Conservation (phyloP, 73 alveolate species). For the Urostyla sp. region DNA sequence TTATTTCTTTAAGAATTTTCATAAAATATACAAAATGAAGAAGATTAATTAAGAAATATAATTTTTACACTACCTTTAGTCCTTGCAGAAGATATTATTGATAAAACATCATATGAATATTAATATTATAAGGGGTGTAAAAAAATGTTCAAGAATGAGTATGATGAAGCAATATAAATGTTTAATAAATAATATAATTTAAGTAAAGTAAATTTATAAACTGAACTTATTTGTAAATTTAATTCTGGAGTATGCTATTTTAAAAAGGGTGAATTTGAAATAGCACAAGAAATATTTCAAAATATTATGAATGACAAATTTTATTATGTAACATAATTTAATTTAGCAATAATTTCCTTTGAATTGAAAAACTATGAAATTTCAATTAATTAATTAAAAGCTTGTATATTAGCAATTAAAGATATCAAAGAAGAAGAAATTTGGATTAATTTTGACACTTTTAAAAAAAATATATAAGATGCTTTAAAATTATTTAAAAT, state of each 20-base stretch:
- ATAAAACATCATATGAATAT: conserved; percentile 14
- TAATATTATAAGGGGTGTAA: background rate
- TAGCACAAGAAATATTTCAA: background rate
- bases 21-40: too few relatives aligned
- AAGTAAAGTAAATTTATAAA: background rate
- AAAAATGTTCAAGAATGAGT: background rate
- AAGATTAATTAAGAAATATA: conserved; percentile 1
- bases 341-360: background rate
- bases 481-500: too few relatives aligned
- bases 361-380: background rate
- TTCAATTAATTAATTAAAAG: background rate
- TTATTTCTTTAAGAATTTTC: too few relatives aligned
- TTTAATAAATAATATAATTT: conserved; percentile 10
- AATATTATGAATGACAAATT: background rate
- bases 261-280: background rate
- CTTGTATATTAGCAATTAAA: background rate
- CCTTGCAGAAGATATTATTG: conserved; percentile 14
- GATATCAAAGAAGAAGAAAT: background rate
- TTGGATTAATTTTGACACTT: background rate
- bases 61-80: conserved; percentile 2
- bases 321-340: background rate
- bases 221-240: background rate
- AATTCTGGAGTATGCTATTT: background rate
- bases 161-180: background rate
- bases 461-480: background rate